Conservation (phyloP, 768 basidiomycete species). For the Termitomyces sp. region DNA sequence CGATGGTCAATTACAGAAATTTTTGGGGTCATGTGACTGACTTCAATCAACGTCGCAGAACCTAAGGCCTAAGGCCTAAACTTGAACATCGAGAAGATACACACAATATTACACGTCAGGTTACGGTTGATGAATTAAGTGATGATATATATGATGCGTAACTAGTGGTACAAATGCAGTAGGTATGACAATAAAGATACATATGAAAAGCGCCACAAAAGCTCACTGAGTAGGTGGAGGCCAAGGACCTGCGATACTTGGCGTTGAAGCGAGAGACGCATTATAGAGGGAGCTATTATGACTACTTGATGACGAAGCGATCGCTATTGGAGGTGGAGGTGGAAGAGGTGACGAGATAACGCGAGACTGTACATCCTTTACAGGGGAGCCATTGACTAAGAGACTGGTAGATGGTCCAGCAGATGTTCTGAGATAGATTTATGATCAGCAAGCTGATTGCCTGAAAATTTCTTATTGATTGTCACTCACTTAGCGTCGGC, state of each 20-base stretch:
- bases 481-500: slow-evolving; percentile 34
- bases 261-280: slow-evolving; percentile 27
- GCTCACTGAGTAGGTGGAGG: slow-evolving; percentile 9
- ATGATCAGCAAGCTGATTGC: neutral
- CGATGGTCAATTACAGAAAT: slow-evolving; percentile 3
- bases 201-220: slow-evolving; percentile 1
- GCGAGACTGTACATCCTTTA: slow-evolving; percentile 26
- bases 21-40: slow-evolving; percentile 13
- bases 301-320: slow-evolving; percentile 30
- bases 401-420: slow-evolving; percentile 17
- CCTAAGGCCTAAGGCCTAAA: neutral
- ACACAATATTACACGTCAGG: too few relatives aligned
- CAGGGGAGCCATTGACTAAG: slow-evolving; percentile 31
- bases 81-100: too few relatives aligned
- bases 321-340: slow-evolving; percentile 24
- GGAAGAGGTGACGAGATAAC: slow-evolving; percentile 19
- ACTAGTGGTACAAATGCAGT: slow-evolving; percentile 17
- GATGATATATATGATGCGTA: slow-evolving; percentile 11
- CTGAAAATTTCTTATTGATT: neutral
- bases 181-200: slow-evolving; percentile 10
- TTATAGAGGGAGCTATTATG: slow-evolving; percentile 36
- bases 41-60: neutral
- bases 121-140: neutral
- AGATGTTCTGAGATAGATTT: slow-evolving; percentile 1
- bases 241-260: slow-evolving; percentile 14